Base-by-base conservation (phyloP, 768 basidiomycete species). In the Tricholoma matsutake region DNA sequence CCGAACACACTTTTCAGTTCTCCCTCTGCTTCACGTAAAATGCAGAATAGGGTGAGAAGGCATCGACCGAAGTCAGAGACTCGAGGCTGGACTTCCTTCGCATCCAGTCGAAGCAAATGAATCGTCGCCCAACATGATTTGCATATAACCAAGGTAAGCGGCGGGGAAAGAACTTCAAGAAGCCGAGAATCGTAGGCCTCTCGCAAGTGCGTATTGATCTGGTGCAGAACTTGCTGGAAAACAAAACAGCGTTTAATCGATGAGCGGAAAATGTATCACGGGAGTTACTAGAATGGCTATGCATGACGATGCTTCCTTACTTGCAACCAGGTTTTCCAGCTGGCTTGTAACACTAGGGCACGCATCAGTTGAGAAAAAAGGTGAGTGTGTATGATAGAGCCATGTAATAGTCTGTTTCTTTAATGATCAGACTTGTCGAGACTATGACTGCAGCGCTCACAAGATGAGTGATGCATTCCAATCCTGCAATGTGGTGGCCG, bases 361-460 rank as follows among this genome's bases (percentile, higher is more conserved):
- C 43, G 35, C 59, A 58, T 51, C 65, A 37, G 28, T n/a, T 16
- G 55, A 34, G 25, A 20, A 60, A 34, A 65, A 62, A 4, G 67
- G 67, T 13, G 60, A 52, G 28, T 77, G 71, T 14, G 78, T 63
- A 65, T 83, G 79, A 62, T 73, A 78, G 51, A 89, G 72, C 81
- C 85, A 89, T 22, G 76, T 75, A 32, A 78, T 73, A 11, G 82
- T 84, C 87, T 87, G 57, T 31, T 53, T 56, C 34, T 41, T 18
- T 6, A 13, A 29, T 37, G 2, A 43, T 53, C 51, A 53, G 29
- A 31, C 29, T 53, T 18, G 28, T 53, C 8, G 8, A 53, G 51
- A 31, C 10, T 16, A 53, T 49, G 18, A 34, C 34, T 45, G 61
- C 9, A 51, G 4, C 34, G 68, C 80, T 65, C 65, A 88, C 89